phyloP scores from a whole-genome alignment of 306 rosid species.

The Cicer chorassanicum region DNA sequence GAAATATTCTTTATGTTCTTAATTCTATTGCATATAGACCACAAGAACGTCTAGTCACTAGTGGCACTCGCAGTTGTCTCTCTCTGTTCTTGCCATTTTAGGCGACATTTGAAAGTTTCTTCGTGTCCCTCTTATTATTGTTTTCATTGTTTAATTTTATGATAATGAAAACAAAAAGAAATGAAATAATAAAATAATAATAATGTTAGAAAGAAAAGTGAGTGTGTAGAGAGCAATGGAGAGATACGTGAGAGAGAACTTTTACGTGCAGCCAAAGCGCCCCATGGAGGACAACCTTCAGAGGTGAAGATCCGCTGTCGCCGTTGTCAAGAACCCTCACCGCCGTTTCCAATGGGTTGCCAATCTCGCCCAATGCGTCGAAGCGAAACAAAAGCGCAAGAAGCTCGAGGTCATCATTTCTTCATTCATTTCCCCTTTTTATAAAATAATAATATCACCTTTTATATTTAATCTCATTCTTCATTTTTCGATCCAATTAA shows the following conservation, averaged over 20 bases:
- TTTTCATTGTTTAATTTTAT: background rate
- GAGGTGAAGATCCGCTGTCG: constrained; percentile 87
- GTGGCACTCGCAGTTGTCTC: background rate
- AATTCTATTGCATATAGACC: background rate
- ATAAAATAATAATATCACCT: background rate
- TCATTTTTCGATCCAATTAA: background rate
- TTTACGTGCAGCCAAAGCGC: constrained; percentile 63
- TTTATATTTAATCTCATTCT: too few species aligned
- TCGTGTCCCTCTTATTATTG: background rate
- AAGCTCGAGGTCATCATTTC: constrained; percentile 62
- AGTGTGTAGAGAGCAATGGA: constrained; percentile 47
- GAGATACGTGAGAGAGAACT: constrained; percentile 72
- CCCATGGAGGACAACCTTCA: constrained; percentile 62
- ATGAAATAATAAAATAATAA: background rate
- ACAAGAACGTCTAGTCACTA: background rate
- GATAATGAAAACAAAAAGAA: background rate
- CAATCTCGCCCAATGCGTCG: constrained; percentile 83
- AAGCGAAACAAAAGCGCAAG: constrained; percentile 59
- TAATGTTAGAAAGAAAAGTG: background rate
- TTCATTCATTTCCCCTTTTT: background rate
- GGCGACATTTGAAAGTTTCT: constrained; percentile 47
- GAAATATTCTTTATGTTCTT: too few species aligned
- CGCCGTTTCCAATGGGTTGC: constrained; percentile 95
- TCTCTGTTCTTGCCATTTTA: constrained; percentile 28
- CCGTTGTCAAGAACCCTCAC: constrained; percentile 85